Evolutionary conservation across 805 yeast genomes (phyloP).

Genomic region (Candida glaebosa): DNA sequence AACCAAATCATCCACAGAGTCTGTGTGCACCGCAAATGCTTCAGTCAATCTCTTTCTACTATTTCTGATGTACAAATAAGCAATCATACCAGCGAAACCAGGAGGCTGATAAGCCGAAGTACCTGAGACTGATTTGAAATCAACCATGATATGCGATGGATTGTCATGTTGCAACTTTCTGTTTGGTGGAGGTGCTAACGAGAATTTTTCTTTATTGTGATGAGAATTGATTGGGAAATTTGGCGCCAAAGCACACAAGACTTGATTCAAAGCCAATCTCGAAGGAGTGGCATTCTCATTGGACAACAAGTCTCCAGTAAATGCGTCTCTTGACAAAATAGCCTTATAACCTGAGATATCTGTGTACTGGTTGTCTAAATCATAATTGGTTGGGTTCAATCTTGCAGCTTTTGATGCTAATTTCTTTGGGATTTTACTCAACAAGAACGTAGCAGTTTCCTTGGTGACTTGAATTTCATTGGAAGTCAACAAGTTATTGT

Average conservation of each 20-base stretch:
- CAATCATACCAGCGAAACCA: conserved; percentile 68
- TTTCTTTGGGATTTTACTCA: conserved; percentile 60
- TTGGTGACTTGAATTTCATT: conserved; percentile 48
- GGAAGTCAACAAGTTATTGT: conserved; percentile 49
- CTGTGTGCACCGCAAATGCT: conserved; percentile 68
- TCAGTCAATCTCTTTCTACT: conserved; percentile 66
- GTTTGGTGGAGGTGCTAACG: conserved; percentile 45
- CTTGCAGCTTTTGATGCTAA: conserved; percentile 43
- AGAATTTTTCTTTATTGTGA: conserved; percentile 20
- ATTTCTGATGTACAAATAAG: conserved; percentile 68
- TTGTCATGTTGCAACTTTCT: conserved; percentile 47
- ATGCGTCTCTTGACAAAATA: conserved; percentile 59
- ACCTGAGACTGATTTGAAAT: conserved; percentile 64
- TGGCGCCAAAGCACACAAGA: conserved; percentile 67
- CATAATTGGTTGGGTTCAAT: conserved; percentile 36
- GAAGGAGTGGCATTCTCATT: conserved; percentile 46
- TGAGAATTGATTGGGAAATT: conserved; percentile 57
- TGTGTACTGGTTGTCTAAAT: conserved; percentile 36
- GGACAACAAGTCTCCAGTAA: conserved; percentile 54
- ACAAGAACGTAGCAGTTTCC: conserved; percentile 48
- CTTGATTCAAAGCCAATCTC: conserved; percentile 61
- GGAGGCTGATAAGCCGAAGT: conserved; percentile 59
- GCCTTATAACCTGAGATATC: conserved; percentile 68
- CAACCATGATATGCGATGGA: conserved; percentile 70
- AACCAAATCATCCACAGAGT: conserved; percentile 52